Evolutionary conservation across 2,329 filamentous ascomycete genomes (phyloP).

Genomic region (Cladosporium halotolerans): DNA sequence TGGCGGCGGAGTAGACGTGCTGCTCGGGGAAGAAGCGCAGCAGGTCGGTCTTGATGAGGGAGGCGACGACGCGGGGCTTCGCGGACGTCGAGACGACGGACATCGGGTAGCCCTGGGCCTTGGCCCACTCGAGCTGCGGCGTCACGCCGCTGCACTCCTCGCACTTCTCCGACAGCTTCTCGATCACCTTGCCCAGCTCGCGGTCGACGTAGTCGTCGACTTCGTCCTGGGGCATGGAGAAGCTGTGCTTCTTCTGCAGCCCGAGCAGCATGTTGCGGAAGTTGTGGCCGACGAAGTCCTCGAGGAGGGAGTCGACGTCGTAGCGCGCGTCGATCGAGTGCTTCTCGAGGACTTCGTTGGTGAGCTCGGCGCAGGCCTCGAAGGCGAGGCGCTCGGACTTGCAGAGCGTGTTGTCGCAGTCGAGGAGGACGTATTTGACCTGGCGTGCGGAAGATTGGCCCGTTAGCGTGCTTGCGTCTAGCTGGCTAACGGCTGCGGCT

Average conservation of each 20-base stretch:
- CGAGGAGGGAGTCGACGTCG: slow-evolving; percentile 70
- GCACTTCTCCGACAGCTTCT: slow-evolving; percentile 53
- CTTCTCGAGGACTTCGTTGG: slow-evolving; percentile 74
- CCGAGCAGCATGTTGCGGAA: slow-evolving; percentile 84
- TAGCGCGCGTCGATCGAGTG: slow-evolving; percentile 62
- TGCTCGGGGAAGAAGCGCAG: slow-evolving; percentile 72
- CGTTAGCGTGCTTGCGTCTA: neutral
- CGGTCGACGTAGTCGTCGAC: slow-evolving; percentile 65
- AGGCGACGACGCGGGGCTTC: slow-evolving; percentile 68
- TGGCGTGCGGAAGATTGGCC: slow-evolving; percentile 13
- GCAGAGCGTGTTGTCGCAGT: slow-evolving; percentile 83
- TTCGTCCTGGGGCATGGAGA: slow-evolving; percentile 62
- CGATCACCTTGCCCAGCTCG: slow-evolving; percentile 79
- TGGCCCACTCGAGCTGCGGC: slow-evolving; percentile 53
- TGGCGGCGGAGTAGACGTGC: slow-evolving; percentile 75
- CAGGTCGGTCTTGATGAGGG: slow-evolving; percentile 71
- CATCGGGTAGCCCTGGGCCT: slow-evolving; percentile 58
- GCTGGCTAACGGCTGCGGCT: slow-evolving; percentile 1
- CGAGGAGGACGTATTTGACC: slow-evolving; percentile 47
- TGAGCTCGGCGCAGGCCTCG: slow-evolving; percentile 80
- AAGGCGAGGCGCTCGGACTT: slow-evolving; percentile 87
- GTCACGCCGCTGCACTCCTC: slow-evolving; percentile 47
- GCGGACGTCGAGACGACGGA: slow-evolving; percentile 79
- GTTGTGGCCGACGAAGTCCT: slow-evolving; percentile 87
- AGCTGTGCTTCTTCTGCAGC: slow-evolving; percentile 69